Evolutionary conservation across 306 rosid genomes (phyloP).

Genomic region (Myrica gale): DNA sequence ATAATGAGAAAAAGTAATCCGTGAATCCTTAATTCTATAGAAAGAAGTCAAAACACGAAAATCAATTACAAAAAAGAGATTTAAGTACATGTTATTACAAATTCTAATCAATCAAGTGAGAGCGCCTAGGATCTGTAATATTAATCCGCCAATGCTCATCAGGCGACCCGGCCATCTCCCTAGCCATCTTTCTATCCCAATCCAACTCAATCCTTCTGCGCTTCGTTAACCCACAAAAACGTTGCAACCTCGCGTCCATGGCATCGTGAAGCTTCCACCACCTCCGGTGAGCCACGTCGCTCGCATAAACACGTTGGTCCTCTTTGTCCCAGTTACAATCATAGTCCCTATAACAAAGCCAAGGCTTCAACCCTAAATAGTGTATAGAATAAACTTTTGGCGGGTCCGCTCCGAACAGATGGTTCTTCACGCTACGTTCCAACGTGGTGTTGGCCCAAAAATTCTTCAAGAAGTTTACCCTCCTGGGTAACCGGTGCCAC

Average conservation of each 20-base stretch:
- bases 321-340: constrained; percentile 82
- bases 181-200: constrained; percentile 71
- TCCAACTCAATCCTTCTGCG: constrained; percentile 60
- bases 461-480: constrained; percentile 78
- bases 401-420: constrained; percentile 69
- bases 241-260: constrained; percentile 54
- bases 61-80: too few relatives aligned
- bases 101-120: constrained; percentile 45
- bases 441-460: constrained; percentile 81
- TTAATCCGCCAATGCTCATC: constrained; percentile 78
- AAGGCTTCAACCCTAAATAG: constrained; percentile 81
- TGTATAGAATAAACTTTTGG: constrained; percentile 72
- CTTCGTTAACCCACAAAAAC: constrained; percentile 59
- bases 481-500: constrained; percentile 95
- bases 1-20: too few relatives aligned
- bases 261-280: constrained; percentile 83
- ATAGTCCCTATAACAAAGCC: constrained; percentile 88
- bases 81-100: background rate
- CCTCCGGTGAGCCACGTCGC: constrained; percentile 76
- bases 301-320: constrained; percentile 74
- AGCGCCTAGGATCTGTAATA: constrained; percentile 75
- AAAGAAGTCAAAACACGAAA: too few relatives aligned
- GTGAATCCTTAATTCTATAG: too few relatives aligned
- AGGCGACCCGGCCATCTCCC: constrained; percentile 29
- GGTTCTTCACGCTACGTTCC: constrained; percentile 56